A percentile compares a stretch with the other conserved stretches of the same genome.
Evolutionary conservation across 768 basidiomycete species (phyloP).

Genomic region (Roridomyces roridus): DNA sequence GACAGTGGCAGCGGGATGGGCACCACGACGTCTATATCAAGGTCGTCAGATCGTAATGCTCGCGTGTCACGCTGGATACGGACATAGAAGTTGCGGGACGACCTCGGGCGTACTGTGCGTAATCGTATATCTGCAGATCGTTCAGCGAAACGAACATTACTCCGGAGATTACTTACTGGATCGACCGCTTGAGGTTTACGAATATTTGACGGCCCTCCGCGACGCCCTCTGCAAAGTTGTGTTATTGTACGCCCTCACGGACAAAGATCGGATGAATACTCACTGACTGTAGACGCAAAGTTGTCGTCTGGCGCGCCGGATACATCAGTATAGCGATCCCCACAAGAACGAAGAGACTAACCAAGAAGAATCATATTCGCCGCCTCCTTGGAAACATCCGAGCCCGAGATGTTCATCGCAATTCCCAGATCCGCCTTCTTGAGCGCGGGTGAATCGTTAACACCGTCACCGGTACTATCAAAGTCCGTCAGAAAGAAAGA

Average conservation of each 20-base stretch:
- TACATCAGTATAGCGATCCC: background rate
- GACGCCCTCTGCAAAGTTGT: slow-evolving; percentile 57
- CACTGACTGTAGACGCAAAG: slow-evolving; percentile 74
- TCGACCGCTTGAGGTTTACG: slow-evolving; percentile 73
- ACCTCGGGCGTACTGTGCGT: slow-evolving; percentile 74
- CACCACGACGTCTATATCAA: slow-evolving; percentile 61
- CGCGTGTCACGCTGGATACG: slow-evolving; percentile 24
- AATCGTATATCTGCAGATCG: slow-evolving; percentile 57
- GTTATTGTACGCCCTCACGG: too few relatives aligned
- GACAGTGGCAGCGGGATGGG: slow-evolving; percentile 71
- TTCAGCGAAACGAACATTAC: background rate
- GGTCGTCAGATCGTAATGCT: slow-evolving; percentile 1
- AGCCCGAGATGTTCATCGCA: slow-evolving; percentile 76
- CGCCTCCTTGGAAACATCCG: slow-evolving; percentile 77
- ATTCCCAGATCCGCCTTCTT: slow-evolving; percentile 78
- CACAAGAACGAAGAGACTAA: slow-evolving; percentile 26
- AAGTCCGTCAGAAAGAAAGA: slow-evolving; percentile 3
- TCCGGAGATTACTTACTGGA: slow-evolving; percentile 50
- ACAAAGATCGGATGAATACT: slow-evolving; percentile 36
- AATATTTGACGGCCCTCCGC: slow-evolving; percentile 75
- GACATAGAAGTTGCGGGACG: slow-evolving; percentile 71
- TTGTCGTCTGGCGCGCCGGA: slow-evolving; percentile 62
- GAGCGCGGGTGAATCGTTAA: slow-evolving; percentile 74
- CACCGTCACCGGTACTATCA: slow-evolving; percentile 71
- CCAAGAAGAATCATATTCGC: slow-evolving; percentile 78